Conservation (phyloP, 2,329 filamentous ascomycete species). For the Pseudocercospora pini-densiflorae region DNA sequence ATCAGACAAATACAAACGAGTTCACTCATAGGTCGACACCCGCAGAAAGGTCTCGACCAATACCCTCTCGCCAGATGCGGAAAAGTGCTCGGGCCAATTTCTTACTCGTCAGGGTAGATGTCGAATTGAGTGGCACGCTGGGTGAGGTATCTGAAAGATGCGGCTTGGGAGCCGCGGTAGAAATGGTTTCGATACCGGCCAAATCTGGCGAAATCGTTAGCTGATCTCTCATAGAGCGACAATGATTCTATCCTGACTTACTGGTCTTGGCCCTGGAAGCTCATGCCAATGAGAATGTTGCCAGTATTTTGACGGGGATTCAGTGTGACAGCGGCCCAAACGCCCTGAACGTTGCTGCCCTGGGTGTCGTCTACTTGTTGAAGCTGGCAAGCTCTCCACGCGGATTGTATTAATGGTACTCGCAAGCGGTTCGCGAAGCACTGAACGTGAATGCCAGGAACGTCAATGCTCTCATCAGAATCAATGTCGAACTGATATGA, state of each 20-base stretch:
- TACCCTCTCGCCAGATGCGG: not conserved
- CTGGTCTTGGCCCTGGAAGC: not conserved
- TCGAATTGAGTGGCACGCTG: not conserved
- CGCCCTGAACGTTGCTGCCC: not conserved
- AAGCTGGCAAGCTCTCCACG: not conserved
- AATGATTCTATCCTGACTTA: not conserved
- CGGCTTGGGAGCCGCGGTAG: not conserved
- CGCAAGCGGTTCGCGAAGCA: not conserved
- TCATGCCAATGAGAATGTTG: not conserved
- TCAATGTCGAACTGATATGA: slow-evolving; percentile 9
- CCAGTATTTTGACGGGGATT: not conserved
- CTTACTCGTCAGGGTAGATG: not conserved
- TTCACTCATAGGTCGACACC: no score
- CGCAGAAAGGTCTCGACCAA: no score
- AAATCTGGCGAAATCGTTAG: not conserved
- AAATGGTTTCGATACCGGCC: not conserved
- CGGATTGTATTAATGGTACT: not conserved
- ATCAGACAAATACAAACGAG: no score
- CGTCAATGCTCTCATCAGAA: not conserved
- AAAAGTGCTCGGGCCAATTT: not conserved
- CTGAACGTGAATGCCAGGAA: slow-evolving; percentile 2
- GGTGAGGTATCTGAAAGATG: not conserved
- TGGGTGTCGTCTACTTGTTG: not conserved
- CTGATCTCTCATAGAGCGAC: no score
- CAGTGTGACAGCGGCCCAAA: not conserved